Evolutionary conservation across 192 early-diverging fungal genomes (phyloP), one percentile per base, ranked within the genome.

Genomic region (Gamsiella multidivaricata): DNA sequence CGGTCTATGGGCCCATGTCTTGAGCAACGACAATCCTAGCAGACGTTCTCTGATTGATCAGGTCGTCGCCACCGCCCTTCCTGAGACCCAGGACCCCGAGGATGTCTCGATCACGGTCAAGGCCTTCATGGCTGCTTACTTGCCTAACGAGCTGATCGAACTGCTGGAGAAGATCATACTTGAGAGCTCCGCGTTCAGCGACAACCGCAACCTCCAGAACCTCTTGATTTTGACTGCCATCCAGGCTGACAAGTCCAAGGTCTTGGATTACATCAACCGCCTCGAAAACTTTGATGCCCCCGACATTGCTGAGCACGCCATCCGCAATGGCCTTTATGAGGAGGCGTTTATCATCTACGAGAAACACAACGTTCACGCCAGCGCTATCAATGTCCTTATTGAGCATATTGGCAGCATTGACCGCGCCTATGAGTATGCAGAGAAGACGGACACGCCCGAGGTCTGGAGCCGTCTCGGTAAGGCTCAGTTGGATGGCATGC

Each of bases 301-400:
- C 3, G 96, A 99, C 79, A 96, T 99, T 86, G 98, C 98, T 12
- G 92, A 94, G 60, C 94, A 98, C 53, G 96, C 95, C 67, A 90
- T 98, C 79, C 92, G 91, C 61, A 90, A 86, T 69, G 91, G 92
- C 29, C 76, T 99, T 51, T 94, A 86, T 69, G 98, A 99, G 84
- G 98, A 99, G 82, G 98, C 97, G 2, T 98, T 98, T 70, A 84
- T 88, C 39, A 97, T 99, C 71, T 99, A 92, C 87, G 94, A 97
- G 82, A 95, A 96, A 76, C 92, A 96, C 69, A 90, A 95, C 34
- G 94, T 95, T 58, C 89, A 96, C 85, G 87, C 83, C 8, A 90
- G 92, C 43, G 98, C 94, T 15, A 92, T 98, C 54, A 90, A 90
- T 60, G 96, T 98, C 9, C 82, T 99, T 61, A 92, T 99, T 70